Evolutionary conservation across 371 early-diverging fungal genomes (phyloP).

Genomic region (Apophysomyces sp.): DNA sequence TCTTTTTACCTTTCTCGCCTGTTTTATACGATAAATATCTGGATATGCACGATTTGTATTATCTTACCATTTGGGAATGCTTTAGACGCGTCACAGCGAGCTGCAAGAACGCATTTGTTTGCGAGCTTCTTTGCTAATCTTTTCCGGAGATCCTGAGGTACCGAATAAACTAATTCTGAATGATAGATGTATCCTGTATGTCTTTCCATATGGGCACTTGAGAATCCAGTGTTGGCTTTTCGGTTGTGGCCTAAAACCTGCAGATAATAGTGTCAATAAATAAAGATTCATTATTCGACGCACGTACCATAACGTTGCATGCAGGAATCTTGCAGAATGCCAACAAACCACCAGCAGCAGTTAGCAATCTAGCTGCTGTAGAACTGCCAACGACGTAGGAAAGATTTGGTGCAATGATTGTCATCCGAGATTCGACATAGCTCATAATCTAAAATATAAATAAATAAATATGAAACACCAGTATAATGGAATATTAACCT

Average conservation of each 20-base stretch:
- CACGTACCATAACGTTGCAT: slow-evolving; percentile 81
- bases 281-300: slow-evolving; percentile 17
- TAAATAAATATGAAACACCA: background rate
- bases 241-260: slow-evolving; percentile 57
- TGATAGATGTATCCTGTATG: slow-evolving; percentile 85
- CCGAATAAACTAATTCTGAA: slow-evolving; percentile 65
- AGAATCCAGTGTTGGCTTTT: slow-evolving; percentile 77
- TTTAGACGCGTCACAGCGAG: slow-evolving; percentile 84
- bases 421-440: slow-evolving; percentile 93
- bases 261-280: background rate
- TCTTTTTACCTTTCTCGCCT: slow-evolving; percentile 64
- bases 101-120: slow-evolving; percentile 84
- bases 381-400: slow-evolving; percentile 86
- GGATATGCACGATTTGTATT: background rate
- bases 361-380: slow-evolving; percentile 90
- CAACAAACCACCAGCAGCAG: slow-evolving; percentile 88
- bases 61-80: slow-evolving; percentile 63
- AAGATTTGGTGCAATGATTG: slow-evolving; percentile 91
- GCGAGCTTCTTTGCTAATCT: slow-evolving; percentile 81
- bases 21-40: slow-evolving; percentile 1
- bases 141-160: slow-evolving; percentile 75
- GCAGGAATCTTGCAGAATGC: slow-evolving; percentile 89
- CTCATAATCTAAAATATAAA: slow-evolving; percentile 60
- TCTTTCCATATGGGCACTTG: slow-evolving; percentile 65
- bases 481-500: slow-evolving; percentile 28